Percentiles rank a stretch among this genome's conserved stretches.
Evolutionary conservation across 257 asterid species (phyloP).

Genomic region (Echites panduratus): DNA sequence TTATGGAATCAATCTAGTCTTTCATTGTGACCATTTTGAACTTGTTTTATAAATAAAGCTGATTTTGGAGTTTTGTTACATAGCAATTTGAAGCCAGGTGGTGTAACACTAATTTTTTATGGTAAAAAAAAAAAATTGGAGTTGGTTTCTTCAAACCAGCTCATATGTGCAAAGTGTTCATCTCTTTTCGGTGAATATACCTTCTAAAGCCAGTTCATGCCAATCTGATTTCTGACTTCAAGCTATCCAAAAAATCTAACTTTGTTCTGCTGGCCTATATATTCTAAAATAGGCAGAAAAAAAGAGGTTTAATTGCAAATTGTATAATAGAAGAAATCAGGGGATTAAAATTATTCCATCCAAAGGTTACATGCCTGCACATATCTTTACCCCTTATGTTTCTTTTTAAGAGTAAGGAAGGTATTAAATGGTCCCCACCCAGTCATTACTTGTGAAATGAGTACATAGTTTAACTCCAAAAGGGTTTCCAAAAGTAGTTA

Average conservation of each 20-base stretch:
- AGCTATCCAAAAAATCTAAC: not conserved
- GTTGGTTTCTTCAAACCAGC: not conserved
- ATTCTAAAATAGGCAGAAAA: not conserved
- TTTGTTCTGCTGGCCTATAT: not conserved
- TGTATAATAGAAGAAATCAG: too few species aligned
- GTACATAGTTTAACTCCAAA: too few species aligned
- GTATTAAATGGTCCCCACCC: too few species aligned
- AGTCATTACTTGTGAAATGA: too few species aligned
- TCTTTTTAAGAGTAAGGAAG: too few species aligned
- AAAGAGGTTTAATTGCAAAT: not conserved
- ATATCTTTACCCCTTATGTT: too few species aligned
- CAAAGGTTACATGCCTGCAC: too few species aligned
- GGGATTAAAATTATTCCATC: too few species aligned
- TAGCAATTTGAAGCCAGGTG: not conserved
- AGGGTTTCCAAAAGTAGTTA: too few species aligned
- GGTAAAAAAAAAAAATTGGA: not conserved
- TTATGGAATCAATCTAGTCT: not conserved
- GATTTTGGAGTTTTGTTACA: not conserved
- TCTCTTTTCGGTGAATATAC: not conserved
- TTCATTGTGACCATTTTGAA: not conserved
- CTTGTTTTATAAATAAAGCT: too few species aligned
- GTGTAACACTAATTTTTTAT: not conserved
- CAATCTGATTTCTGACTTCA: not conserved
- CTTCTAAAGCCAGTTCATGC: not conserved
- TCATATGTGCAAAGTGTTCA: not conserved